Percentiles rank a stretch among this genome's conserved stretches.
Evolutionary conservation across 1,284 basidiomycete species (phyloP).

Genomic region (Papiliotrema fonsecae): DNA sequence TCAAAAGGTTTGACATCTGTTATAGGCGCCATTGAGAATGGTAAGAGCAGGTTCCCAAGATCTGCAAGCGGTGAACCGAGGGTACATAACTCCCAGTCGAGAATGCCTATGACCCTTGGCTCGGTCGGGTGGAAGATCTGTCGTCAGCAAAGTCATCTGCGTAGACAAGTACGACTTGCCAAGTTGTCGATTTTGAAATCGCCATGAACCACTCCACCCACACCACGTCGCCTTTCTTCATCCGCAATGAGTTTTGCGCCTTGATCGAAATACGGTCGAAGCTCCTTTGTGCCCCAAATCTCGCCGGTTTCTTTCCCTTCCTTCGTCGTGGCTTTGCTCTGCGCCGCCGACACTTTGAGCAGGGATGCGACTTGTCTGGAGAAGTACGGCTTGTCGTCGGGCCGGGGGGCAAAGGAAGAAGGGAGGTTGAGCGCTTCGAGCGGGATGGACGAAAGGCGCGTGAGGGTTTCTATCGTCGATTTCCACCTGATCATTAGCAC

Average conservation of each 20-base stretch:
- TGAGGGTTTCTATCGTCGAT: slow-evolving; percentile 67
- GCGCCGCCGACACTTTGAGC: slow-evolving; percentile 65
- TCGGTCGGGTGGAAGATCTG: slow-evolving; percentile 84
- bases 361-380: slow-evolving; percentile 87
- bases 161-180: slow-evolving; percentile 15
- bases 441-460: slow-evolving; percentile 66
- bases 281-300: slow-evolving; percentile 60
- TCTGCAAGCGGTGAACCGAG: slow-evolving; percentile 87
- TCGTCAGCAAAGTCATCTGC: background rate
- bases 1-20: background rate
- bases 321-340: slow-evolving; percentile 62
- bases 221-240: slow-evolving; percentile 60
- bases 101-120: slow-evolving; percentile 84
- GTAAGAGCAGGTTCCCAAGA: slow-evolving; percentile 80
- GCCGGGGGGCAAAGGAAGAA: slow-evolving; percentile 67
- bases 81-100: slow-evolving; percentile 96
- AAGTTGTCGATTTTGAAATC: slow-evolving; percentile 97
- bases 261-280: slow-evolving; percentile 60
- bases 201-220: slow-evolving; percentile 71
- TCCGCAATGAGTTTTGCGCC: slow-evolving; percentile 69
- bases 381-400: slow-evolving; percentile 62
- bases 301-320: slow-evolving; percentile 34
- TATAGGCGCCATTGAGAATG: slow-evolving; percentile 65
- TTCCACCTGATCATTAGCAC: slow-evolving; percentile 59
- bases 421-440: slow-evolving; percentile 65